phyloP scores from a whole-genome alignment of 1,284 basidiomycete species.

The Hemileccinum hortonii region DNA sequence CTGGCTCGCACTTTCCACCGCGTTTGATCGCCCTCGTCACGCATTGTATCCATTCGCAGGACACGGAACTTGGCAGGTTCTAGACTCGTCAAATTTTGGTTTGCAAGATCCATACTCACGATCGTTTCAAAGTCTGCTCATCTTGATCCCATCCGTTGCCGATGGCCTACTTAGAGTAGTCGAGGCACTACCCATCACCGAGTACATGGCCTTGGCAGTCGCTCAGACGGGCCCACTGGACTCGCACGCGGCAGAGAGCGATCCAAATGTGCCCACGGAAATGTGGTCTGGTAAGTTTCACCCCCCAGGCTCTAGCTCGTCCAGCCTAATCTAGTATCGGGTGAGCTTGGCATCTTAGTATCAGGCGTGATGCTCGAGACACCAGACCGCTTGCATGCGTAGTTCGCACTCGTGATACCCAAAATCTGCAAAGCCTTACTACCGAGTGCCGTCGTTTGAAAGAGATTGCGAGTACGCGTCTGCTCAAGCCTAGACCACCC shows the following conservation, averaged over 20 bases:
- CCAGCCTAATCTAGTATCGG: conserved; percentile 6
- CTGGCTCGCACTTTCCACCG: not conserved
- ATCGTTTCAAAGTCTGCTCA: conserved; percentile 15
- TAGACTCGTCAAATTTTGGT: not conserved
- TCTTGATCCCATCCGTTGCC: conserved; percentile 9
- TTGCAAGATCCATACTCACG: conserved; percentile 6
- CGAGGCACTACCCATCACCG: conserved; percentile 25
- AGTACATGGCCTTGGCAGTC: conserved; percentile 20
- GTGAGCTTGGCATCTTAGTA: conserved; percentile 26
- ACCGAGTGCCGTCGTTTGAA: conserved; percentile 31
- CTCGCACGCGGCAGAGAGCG: not conserved
- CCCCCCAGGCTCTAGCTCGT: no score
- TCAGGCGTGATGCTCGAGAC: conserved; percentile 18
- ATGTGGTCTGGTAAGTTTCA: conserved; percentile 20
- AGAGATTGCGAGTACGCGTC: conserved; percentile 22
- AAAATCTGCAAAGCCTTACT: conserved; percentile 17
- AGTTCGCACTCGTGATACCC: conserved; percentile 16
- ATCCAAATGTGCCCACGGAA: conserved; percentile 3
- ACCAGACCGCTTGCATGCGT: conserved; percentile 12
- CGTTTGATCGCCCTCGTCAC: conserved; percentile 23
- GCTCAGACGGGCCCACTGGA: conserved; percentile 20
- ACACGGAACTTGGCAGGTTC: conserved; percentile 28
- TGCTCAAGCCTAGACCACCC: not conserved
- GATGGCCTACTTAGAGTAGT: conserved; percentile 5
- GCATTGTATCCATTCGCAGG: conserved; percentile 9